Conservation (phyloP, 2,329 filamentous ascomycete species). For the Apiospora kogelbergensis region DNA sequence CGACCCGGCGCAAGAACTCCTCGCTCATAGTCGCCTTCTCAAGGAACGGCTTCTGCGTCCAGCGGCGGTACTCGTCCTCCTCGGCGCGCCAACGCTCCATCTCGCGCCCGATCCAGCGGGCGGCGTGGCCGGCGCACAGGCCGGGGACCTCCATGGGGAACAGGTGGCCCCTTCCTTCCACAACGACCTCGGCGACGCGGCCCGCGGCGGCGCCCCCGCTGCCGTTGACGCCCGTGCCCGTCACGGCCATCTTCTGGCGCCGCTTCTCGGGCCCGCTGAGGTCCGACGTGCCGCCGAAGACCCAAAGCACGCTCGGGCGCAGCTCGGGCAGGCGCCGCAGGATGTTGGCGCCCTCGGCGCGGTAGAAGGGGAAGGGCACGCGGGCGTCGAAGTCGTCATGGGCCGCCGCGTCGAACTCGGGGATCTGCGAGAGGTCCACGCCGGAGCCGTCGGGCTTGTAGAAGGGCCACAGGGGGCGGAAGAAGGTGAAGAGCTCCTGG, state of each 20-base stretch:
- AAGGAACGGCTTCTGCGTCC: slow-evolving; percentile 35
- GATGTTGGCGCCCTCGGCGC: slow-evolving; percentile 60
- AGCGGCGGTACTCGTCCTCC: slow-evolving; percentile 56
- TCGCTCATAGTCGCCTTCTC: slow-evolving; percentile 59
- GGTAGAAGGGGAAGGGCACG: slow-evolving; percentile 59
- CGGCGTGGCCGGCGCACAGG: slow-evolving; percentile 62
- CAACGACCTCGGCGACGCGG: slow-evolving; percentile 63
- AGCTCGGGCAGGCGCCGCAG: slow-evolving; percentile 59
- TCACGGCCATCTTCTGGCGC: slow-evolving; percentile 61
- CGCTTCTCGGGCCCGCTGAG: slow-evolving; percentile 53
- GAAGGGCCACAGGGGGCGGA: slow-evolving; percentile 58
- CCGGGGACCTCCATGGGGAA: slow-evolving; percentile 78
- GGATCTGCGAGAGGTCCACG: slow-evolving; percentile 27
- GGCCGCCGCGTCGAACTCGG: slow-evolving; percentile 10
- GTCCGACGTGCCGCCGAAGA: slow-evolving; percentile 63
- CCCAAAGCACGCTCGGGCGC: slow-evolving; percentile 65
- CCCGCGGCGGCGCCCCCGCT: slow-evolving; percentile 65
- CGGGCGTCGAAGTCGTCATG: background rate
- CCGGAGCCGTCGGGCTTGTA: slow-evolving; percentile 46
- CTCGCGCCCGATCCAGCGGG: slow-evolving; percentile 57
- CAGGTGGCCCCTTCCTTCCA: slow-evolving; percentile 72
- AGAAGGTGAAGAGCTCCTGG: slow-evolving; percentile 81
- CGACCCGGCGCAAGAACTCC: slow-evolving; percentile 56
- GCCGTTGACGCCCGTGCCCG: slow-evolving; percentile 66
- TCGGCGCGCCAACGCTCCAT: slow-evolving; percentile 56